Evolutionary conservation across 73 alveolate genomes (phyloP), one percentile per base, ranked within the genome.

Genomic region (Diophrys appendiculata): DNA sequence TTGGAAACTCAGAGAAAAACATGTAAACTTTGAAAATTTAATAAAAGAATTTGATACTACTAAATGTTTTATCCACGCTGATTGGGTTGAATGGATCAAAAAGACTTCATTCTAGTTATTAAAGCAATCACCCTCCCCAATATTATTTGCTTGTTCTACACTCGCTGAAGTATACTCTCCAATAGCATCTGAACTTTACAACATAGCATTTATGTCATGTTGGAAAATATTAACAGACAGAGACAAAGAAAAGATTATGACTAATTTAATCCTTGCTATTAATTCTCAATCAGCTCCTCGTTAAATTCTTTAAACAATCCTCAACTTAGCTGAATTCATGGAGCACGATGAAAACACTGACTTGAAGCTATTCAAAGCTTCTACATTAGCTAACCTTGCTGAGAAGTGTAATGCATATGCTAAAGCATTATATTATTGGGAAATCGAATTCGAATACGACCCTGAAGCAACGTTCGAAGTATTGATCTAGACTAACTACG

Each of bases 21-120:
- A 83, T 33, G 64, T 68, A 0, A 85, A 85, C 34, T 78, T 78
- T 71, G 93, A 85, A n/a, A 18, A 34, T 32, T 77, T 85, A 27
- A 29, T 85, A 5, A 77, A 68, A 43, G 98, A 93, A 82, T 95
- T 96, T 76, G 95, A 93, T 30, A 86, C 96, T 2, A 70, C 82
- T 2, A 89, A 91, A 55, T 86, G 98, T 69, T 78, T 85, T 26
- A 94, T 91, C 60, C 91, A 91, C 74, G 98, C 93, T 33, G 99
- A 96, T 86, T 96, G 99, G 99, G 86, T 83, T 68, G 98, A 96
- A 81, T 96, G 99, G 99, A 94, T 96, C 77, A 95, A 96, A 79
- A 94, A 91, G 83, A 89, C 97, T 70, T 85, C 97, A 1, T 91
- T 91, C 71, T 89, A 84, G 68, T 73, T 96, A 35, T 79, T 96